These are phyloP conservation scores for Pyracantha coccinea DNA, from an alignment of 331 rosid species.

Conservation along the genomic window DNA sequence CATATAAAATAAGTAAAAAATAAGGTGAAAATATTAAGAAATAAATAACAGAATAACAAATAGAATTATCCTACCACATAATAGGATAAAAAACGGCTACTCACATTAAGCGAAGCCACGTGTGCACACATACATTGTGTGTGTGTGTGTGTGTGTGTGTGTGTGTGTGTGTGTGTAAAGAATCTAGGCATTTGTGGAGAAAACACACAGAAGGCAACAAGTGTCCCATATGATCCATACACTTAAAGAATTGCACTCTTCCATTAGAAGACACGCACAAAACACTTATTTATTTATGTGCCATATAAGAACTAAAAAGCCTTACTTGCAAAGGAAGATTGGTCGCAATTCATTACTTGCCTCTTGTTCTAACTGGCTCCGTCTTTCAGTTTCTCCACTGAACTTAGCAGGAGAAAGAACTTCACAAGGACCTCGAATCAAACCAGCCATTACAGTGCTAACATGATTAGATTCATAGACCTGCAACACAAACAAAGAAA, in stretches of 20 bases:
- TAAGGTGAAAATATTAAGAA: background rate
- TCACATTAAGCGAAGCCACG: background rate
- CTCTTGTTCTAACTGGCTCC: slow-evolving; percentile 32
- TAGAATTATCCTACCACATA: background rate
- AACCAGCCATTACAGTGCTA: slow-evolving; percentile 49
- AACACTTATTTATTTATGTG: background rate
- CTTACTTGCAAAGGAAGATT: slow-evolving; percentile 81
- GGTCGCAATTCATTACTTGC: slow-evolving; percentile 33
- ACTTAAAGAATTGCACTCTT: background rate
- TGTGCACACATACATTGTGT: background rate
- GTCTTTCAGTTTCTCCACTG: slow-evolving; percentile 59
- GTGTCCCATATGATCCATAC: background rate
- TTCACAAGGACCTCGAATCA: slow-evolving; percentile 73
- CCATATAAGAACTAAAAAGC: background rate
- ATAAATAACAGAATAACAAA: background rate
- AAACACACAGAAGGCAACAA: background rate
- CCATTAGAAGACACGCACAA: background rate
- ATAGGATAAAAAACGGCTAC: background rate
- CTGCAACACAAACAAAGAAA: slow-evolving; percentile 22
- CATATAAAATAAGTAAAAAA: slow-evolving; percentile 10
- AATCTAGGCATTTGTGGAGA: background rate
- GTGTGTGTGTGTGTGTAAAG: fast-evolving
- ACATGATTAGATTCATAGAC: slow-evolving; percentile 68
- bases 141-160: background rate
- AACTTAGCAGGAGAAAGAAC: slow-evolving; percentile 64